Evolutionary conservation across 2,329 filamentous ascomycete species (phyloP).

Genomic region (Plectosphaerella plurivora): DNA sequence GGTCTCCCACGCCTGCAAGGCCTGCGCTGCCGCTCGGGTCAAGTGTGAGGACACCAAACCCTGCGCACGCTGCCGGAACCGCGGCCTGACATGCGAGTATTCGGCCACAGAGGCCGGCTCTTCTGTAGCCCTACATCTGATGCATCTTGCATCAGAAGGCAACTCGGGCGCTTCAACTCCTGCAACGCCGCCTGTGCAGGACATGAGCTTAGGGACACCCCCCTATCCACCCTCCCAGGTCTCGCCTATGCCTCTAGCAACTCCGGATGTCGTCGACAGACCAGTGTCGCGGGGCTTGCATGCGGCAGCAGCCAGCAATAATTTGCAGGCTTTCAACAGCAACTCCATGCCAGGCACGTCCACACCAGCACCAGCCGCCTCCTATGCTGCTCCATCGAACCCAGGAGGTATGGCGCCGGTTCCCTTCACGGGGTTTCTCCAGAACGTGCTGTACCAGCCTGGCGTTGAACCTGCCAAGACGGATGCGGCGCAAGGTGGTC

Average conservation of each 20-base stretch:
- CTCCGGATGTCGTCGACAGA: too few species aligned
- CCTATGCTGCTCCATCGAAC: too few species aligned
- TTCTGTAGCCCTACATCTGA: constrained; percentile 36
- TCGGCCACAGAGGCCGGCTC: constrained; percentile 30
- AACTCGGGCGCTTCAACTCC: constrained; percentile 17
- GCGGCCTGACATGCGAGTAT: constrained; percentile 41
- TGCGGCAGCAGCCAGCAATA: too few species aligned
- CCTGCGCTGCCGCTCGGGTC: constrained; percentile 47
- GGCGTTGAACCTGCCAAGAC: constrained; percentile 28
- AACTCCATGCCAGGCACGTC: too few species aligned
- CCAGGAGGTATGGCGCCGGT: constrained; percentile 14
- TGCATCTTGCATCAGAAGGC: constrained; percentile 34
- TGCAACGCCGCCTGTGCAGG: constrained; percentile 13
- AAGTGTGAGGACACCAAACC: constrained; percentile 53
- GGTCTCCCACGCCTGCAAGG: constrained; percentile 48
- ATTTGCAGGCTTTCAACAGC: too few species aligned
- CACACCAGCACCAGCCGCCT: too few species aligned
- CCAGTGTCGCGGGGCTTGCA: too few species aligned
- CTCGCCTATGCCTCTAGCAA: neutral
- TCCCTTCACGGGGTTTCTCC: constrained; percentile 46
- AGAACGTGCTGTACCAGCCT: constrained; percentile 46
- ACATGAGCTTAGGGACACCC: constrained; percentile 3
- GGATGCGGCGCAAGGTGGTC: constrained; percentile 33
- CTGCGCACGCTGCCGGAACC: constrained; percentile 44
- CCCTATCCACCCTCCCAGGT: neutral